A percentile compares a stretch with the other conserved stretches of the same genome.
phyloP scores from a whole-genome alignment of 495 filamentous ascomycete species.

The Podospora fimiseda region DNA sequence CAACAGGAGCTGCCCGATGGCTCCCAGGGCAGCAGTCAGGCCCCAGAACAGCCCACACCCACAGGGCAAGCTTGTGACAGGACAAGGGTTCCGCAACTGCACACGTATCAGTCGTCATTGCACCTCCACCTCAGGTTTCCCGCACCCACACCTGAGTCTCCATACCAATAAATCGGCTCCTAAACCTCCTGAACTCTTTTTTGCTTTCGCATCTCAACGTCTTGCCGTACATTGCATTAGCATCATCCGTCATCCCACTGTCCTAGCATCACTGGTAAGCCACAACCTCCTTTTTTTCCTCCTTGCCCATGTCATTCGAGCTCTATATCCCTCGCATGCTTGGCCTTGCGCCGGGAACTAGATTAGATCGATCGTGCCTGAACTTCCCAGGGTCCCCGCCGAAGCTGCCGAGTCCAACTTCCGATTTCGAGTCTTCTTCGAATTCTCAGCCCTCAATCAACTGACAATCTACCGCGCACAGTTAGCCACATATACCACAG shows the following conservation, averaged over 20 bases:
- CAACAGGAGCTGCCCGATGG: slow-evolving; percentile 9
- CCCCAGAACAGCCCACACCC: neutral
- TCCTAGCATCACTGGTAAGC: neutral
- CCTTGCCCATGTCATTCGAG: neutral
- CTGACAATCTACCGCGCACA: neutral
- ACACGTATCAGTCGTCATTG: slow-evolving; percentile 34
- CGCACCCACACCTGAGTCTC: slow-evolving; percentile 6
- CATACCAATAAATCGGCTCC: slow-evolving; percentile 3
- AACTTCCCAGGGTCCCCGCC: neutral
- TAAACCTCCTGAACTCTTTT: slow-evolving; percentile 2
- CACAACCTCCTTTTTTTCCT: neutral
- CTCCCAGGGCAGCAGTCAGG: neutral
- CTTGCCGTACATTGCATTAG: neutral
- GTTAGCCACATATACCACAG: slow-evolving; percentile 8
- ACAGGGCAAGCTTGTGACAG: slow-evolving; percentile 21
- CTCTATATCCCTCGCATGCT: neutral
- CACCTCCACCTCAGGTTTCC: slow-evolving; percentile 9
- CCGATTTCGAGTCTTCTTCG: neutral
- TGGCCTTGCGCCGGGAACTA: neutral
- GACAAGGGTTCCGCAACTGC: slow-evolving; percentile 15
- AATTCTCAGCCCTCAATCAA: neutral
- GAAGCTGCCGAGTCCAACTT: slow-evolving; percentile 3
- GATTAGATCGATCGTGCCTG: neutral
- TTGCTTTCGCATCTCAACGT: neutral
- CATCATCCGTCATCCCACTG: neutral